Percentiles rank a stretch among this genome's conserved stretches.
Evolutionary conservation across 2,329 filamentous ascomycete species (phyloP).

Genomic region (Periglandula ipomoeae): DNA sequence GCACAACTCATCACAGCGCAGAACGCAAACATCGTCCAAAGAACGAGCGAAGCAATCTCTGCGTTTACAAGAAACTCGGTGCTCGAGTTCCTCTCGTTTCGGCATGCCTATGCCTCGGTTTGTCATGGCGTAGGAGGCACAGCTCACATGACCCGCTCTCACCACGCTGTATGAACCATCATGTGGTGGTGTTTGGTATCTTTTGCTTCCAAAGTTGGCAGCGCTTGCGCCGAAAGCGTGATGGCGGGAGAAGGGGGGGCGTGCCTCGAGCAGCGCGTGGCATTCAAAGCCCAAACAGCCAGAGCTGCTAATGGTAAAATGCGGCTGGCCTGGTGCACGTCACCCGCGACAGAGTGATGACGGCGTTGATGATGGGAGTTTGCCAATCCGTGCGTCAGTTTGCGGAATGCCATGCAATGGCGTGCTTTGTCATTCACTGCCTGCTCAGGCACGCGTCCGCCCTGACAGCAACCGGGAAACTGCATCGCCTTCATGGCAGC

Average conservation of each 20-base stretch:
- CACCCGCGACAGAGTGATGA: slow-evolving; percentile 1
- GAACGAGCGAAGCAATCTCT: too few relatives aligned
- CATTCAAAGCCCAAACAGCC: background rate
- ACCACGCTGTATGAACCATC: slow-evolving; percentile 14
- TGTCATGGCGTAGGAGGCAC: slow-evolving; percentile 17
- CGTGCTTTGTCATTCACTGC: background rate
- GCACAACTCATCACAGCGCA: too few relatives aligned
- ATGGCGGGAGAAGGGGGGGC: background rate
- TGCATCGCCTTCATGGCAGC: too few relatives aligned
- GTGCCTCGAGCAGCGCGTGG: background rate
- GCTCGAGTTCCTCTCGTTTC: too few relatives aligned
- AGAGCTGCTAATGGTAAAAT: background rate
- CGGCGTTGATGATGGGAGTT: background rate
- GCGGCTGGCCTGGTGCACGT: background rate
- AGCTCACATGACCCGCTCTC: slow-evolving; percentile 21
- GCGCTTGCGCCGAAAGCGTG: background rate
- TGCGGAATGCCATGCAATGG: background rate
- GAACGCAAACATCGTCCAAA: too few relatives aligned
- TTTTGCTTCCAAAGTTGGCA: background rate
- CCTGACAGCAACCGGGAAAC: background rate
- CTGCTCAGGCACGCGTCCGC: too few relatives aligned
- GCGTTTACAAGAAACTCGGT: too few relatives aligned
- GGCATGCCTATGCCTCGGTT: background rate
- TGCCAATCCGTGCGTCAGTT: background rate
- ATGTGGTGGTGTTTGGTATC: slow-evolving; percentile 18